Base-by-base conservation (phyloP, 805 yeast genomes). In the Dipodascus geniculatus region DNA sequence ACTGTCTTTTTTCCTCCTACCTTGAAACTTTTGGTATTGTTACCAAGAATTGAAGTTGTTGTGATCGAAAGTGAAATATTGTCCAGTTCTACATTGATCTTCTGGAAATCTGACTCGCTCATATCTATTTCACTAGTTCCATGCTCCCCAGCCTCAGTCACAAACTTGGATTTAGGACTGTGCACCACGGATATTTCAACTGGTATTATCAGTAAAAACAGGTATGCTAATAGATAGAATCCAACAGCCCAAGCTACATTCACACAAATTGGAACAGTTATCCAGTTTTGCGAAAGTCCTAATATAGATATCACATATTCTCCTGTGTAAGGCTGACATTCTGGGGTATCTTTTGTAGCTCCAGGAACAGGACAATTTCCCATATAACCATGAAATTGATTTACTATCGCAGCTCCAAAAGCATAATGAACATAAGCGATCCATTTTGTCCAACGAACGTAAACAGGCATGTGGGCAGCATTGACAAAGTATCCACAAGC, bases 361-460 rank as follows among this genome's bases (percentile, higher is more conserved):
- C 63, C 66, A 19, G 61, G 66, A 42, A 66, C 60, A 1, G 76
- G 79, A 60, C 87, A 82, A 52, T 77, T 79, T 14, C 88, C 88
- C 47, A 65, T 56, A 69, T 73, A 85, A 33, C 75, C 78, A 1
- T 84, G 72, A 63, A 78, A 87, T 59, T 86, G 82, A 62, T 82
- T 84, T 0, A 89, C 75, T 44, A 76, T 61, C 54, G 82, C 61
- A 1, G 81, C 82, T 1, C 93, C 93, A 66, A 84, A 85, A 0
- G 82, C 82, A 63, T 84, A 87, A 87, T 90, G 88, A 52, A 83
- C 74, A 63, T 78, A 85, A 0, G 91, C 82, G 54, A 82, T 70
- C 66, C 85, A 87, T 63, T 83, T 85, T 3, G 83, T 76, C 96
- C 96, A 87, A 35, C 87, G 73, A 6, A 87, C 95, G 61, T 88